Base-by-base conservation (phyloP, 805 yeast species). In the Candida nanaspora region DNA sequence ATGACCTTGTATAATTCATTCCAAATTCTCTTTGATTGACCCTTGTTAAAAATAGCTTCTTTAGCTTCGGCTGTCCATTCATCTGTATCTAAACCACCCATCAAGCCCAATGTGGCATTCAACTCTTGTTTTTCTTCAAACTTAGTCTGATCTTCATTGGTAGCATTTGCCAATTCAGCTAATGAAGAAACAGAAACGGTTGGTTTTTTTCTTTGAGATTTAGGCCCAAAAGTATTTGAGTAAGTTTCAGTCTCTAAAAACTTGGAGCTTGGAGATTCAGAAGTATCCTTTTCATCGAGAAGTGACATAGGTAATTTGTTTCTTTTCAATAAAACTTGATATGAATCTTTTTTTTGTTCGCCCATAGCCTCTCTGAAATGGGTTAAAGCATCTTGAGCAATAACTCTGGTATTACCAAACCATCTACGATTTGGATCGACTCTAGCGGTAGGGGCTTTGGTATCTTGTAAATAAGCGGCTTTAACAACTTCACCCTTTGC, bases 21-120 rank as follows among this genome's bases (percentile, higher is more conserved):
- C 98, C 98, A 91, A 52, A 91, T 91, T 69, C 98, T 84, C 67
- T 91, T 91, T 37, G 97, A 88, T 68, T 91, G 98, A 54, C 98
- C 98, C 62, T 91, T 91, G 59, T 83, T 80, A 72, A 91, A 91
- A 63, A 91, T 89, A 45, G 93, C 89, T 63, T 93, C 98, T 59
- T 86, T 88, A 31, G 97, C 96, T 53, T 86, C 93, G 53, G 80
- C 82, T 4, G 94, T 74, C 76, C 83, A 86, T 41, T 86, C 96
- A 50, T 87, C 95, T 38, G 80, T 78, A 36, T 71, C 68, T 10
- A 74, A 67, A 19, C 76, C 80, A 48, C 87, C 88, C 91, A 84
- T 84, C 44, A 84, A 69, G 8, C 95, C 95, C 46, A 86, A 64
- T 10, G 89, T 83, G 8, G 88, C 70, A 38, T 77, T 72, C 55